Conservation (phyloP, 1,284 basidiomycete genomes). For the Cryptococcus neoformans region DNA sequence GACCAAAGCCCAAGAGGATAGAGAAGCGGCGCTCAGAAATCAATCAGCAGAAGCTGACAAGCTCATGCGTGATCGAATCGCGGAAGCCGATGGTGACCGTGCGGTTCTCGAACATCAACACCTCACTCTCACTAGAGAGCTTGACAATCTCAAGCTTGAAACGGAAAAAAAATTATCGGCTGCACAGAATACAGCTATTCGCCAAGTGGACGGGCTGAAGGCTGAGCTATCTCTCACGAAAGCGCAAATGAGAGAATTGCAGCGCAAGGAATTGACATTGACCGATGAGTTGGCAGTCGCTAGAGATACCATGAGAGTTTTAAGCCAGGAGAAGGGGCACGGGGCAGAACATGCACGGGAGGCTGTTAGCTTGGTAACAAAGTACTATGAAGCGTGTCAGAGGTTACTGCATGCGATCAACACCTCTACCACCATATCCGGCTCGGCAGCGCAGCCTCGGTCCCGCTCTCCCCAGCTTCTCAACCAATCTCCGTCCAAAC, state of each 20-base stretch:
- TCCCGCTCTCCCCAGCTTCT: slow-evolving; percentile 9
- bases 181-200: slow-evolving; percentile 38
- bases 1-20: slow-evolving; percentile 63
- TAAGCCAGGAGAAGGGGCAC: slow-evolving; percentile 31
- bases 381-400: slow-evolving; percentile 43
- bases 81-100: slow-evolving; percentile 85
- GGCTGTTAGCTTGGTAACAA: slow-evolving; percentile 38
- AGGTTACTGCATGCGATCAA: slow-evolving; percentile 40
- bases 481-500: neutral
- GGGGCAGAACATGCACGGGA: slow-evolving; percentile 37
- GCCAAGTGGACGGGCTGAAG: slow-evolving; percentile 48
- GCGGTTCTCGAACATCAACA: slow-evolving; percentile 85
- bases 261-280: slow-evolving; percentile 39
- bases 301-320: slow-evolving; percentile 31
- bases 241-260: slow-evolving; percentile 44
- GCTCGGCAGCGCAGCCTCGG: slow-evolving; percentile 20
- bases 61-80: slow-evolving; percentile 78
- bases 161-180: slow-evolving; percentile 42
- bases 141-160: slow-evolving; percentile 39
- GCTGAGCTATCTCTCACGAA: slow-evolving; percentile 47
- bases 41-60: slow-evolving; percentile 80
- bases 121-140: slow-evolving; percentile 61
- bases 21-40: slow-evolving; percentile 66
- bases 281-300: slow-evolving; percentile 44
- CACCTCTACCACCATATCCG: slow-evolving; percentile 44